Evolutionary conservation across 2,329 filamentous ascomycete species (phyloP), one percentile per base, ranked within the genome.

Genomic region (Penicillium sp.): DNA sequence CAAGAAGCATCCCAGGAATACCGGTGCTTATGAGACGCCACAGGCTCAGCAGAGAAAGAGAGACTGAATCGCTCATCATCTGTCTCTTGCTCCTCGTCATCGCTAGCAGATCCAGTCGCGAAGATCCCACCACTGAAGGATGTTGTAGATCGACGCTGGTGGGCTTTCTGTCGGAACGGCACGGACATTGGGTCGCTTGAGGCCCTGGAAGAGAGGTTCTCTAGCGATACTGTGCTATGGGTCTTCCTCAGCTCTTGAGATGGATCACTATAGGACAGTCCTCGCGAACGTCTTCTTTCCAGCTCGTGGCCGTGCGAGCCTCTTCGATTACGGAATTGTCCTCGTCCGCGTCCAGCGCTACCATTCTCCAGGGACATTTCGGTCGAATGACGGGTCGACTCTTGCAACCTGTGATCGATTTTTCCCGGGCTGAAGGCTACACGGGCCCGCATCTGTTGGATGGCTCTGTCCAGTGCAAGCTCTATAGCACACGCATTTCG

Each of bases 401-500:
- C 56, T 24, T 60, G 60, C 16, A 63, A 44, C 18, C 58, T 61
- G 37, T 64, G 44, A 24, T 67, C 57, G 5, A 67, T 46, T 40
- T 65, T 63, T 6, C 60, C 65, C 10, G 68, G 67, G 45, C 64
- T 68, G 34, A 75, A 72, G 5, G 71, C 66, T 11, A 75, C 72
- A 29, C 70, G 65, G 10, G 71, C 73, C 28, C 73, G 71, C 72
- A 75, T 74, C 24, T 70, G 67, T 53, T 72, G 71, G 28, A 76
- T 71, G 7, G 73, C 74, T 29, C 65, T 61, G 55, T 76, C 74
- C 1, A 97, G 77, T 3, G 92, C 91, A 43, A 96, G 77, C 70
- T 97, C 93, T 51, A 97, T 91, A 3, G 92, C 90, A 63, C 91
- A 91, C 51, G 92, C 88, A 67, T 96, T 94, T 34, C 90, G 83